Base-by-base conservation (phyloP, 2,329 filamentous ascomycete species). In the Phyllosticta ampelicida region DNA sequence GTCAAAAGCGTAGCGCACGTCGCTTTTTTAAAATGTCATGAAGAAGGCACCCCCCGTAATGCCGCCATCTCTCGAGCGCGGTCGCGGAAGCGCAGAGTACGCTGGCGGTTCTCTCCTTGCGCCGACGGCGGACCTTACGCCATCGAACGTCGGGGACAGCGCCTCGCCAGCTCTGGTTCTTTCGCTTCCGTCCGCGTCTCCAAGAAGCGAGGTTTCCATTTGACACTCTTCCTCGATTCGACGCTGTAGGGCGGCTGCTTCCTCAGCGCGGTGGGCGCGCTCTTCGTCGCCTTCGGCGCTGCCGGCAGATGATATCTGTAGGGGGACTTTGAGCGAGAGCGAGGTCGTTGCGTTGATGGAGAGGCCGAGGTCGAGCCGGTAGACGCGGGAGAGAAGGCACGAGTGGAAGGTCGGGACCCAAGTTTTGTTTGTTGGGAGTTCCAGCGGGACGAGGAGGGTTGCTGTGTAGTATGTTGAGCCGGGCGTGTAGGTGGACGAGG, bases 391-490 rank as follows among this genome's bases (percentile, higher is more conserved):
- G 51, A 83, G 73, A 56, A 88, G 77, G 68, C 86, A 89, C 48
- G 80, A 78, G 73, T 87, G 83, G 72, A 89, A 89, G 2, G 84
- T 85, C 1, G 86, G 86, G 19, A 86, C 72, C 67, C 86, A 86
- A 23, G 78, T 73, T 63, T 85, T 86, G 61, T 74, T 74, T n/a
- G 67, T 65, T 0, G 86, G 85, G 0, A 87, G 75, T 0, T 78
- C 78, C 64, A 88, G 73, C 0, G 86, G 86, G 1, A 87, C 79
- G 1, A 86, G 67, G 36, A 89, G 73, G n/a, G 75, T 75, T 6
- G 84, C 77, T 2, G 81, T 84, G 70, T 86, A 88, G 70, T 80
- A 85, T 16, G 66, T 66, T 5, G 70, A 68, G 21, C 75, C 75
- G 1, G 72, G 69, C 48, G 66, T 66, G 8, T 68, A 67, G 55